phyloP scores from a whole-genome alignment of 169 alveolate genomes.

The Besnoitia besnoiti region DNA sequence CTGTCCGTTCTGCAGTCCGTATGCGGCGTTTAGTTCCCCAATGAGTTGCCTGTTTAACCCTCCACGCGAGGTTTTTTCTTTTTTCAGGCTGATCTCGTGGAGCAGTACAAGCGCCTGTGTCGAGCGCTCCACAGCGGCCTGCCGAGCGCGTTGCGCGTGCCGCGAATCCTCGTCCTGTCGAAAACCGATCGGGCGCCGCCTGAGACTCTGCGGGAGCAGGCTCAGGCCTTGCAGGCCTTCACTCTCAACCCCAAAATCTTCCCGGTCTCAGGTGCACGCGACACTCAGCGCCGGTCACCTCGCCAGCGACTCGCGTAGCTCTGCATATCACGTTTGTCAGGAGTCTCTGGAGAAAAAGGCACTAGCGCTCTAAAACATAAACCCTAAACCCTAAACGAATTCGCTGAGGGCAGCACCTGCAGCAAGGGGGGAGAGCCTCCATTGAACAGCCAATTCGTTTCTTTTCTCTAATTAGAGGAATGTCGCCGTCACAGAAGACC shows the following conservation, averaged over 20 bases:
- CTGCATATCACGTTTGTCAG: too few species aligned
- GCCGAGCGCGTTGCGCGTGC: constrained; percentile 12
- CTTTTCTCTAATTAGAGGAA: too few species aligned
- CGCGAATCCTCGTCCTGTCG: constrained; percentile 21
- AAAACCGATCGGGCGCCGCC: not conserved
- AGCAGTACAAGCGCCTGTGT: not conserved
- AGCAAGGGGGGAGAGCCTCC: too few species aligned
- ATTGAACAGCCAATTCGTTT: too few species aligned
- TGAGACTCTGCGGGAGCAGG: not conserved
- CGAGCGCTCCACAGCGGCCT: not conserved
- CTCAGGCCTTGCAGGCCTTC: not conserved
- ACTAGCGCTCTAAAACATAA: not conserved
- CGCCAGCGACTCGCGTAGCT: too few species aligned
- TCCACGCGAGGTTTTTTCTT: not conserved
- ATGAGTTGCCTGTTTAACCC: not conserved
- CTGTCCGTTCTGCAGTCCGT: too few species aligned
- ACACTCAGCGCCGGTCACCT: too few species aligned
- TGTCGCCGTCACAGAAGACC: too few species aligned
- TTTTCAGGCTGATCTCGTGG: not conserved
- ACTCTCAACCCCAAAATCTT: not conserved
- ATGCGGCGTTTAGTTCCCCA: not conserved
- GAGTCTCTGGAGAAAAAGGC: too few species aligned
- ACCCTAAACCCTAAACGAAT: too few species aligned
- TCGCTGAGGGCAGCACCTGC: too few species aligned
- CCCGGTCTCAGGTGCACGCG: not conserved